Percentiles rank a stretch among this genome's conserved stretches.
phyloP scores from a whole-genome alignment of 352 stramenopile species.

The Phytophthora lateralis region DNA sequence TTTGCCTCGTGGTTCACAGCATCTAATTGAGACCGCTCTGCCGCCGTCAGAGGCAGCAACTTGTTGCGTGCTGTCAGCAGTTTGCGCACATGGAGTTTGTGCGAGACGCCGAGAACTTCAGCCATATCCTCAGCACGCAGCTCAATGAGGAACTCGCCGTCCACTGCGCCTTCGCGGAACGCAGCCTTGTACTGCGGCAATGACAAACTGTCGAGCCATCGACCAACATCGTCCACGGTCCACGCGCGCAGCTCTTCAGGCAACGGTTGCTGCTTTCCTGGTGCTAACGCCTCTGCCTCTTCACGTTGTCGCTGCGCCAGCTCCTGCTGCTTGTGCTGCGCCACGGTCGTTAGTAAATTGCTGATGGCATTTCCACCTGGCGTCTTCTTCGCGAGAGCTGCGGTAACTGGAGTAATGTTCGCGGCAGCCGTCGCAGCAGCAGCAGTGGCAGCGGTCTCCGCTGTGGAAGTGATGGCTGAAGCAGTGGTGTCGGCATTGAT shows the following conservation, averaged over 20 bases:
- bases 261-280: constrained; percentile 60
- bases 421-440: constrained; percentile 86
- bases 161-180: constrained; percentile 90
- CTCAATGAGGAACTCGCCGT: constrained; percentile 93
- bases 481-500: constrained; percentile 94
- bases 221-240: constrained; percentile 91
- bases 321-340: constrained; percentile 80
- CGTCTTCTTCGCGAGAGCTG: constrained; percentile 55
- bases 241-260: constrained; percentile 78
- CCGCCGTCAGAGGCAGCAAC: constrained; percentile 80
- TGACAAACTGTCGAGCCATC: constrained; percentile 92
- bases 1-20: constrained; percentile 60
- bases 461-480: constrained; percentile 84
- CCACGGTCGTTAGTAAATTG: constrained; percentile 64
- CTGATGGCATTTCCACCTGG: constrained; percentile 62
- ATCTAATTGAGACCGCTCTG: constrained; percentile 76
- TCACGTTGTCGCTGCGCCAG: constrained; percentile 56
- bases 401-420: constrained; percentile 72
- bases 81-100: constrained; percentile 94
- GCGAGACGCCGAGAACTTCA: constrained; percentile 89
- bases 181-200: constrained; percentile 91
- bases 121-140: constrained; percentile 91
- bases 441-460: constrained; percentile 87
- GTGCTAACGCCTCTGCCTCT: constrained; percentile 63
- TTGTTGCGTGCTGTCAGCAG: constrained; percentile 88